phyloP scores from a whole-genome alignment of 1,139 yeast species.

The Yamadazyma mexicana region DNA sequence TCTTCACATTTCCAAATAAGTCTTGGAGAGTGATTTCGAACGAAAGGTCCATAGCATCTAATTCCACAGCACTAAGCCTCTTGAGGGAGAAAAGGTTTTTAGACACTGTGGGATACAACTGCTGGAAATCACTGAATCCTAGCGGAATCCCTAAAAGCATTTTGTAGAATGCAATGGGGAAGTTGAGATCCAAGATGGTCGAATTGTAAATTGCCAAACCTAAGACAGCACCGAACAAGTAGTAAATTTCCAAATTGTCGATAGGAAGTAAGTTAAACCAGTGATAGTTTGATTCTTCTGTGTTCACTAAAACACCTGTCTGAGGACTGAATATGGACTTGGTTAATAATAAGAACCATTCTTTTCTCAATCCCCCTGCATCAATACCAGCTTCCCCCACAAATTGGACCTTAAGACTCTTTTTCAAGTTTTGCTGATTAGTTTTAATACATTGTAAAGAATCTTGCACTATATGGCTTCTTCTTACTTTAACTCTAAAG shows the following conservation, averaged over 20 bases:
- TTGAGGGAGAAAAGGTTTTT: constrained; percentile 55
- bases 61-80: constrained; percentile 34
- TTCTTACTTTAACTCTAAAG: constrained; percentile 65
- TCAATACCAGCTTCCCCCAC: constrained; percentile 90
- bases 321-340: constrained; percentile 67
- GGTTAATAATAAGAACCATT: constrained; percentile 82
- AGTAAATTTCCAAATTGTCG: constrained; percentile 57
- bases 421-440: constrained; percentile 65
- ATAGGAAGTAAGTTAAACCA: constrained; percentile 68
- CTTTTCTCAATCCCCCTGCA: constrained; percentile 91
- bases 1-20: constrained; percentile 35
- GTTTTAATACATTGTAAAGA: constrained; percentile 65
- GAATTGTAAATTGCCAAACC: constrained; percentile 93
- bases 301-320: constrained; percentile 60
- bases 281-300: constrained; percentile 66
- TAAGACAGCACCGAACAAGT: constrained; percentile 77
- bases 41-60: constrained; percentile 28
- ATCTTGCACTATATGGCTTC: constrained; percentile 70
- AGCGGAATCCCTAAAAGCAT: constrained; percentile 60
- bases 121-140: constrained; percentile 61
- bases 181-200: constrained; percentile 73
- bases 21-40: constrained; percentile 45
- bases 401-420: constrained; percentile 76
- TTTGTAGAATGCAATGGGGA: constrained; percentile 78
- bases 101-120: constrained; percentile 68